Percentiles rank a stretch among this genome's conserved stretches.
Conservation (phyloP, 2,329 filamentous ascomycete species). For the Botrytis sinoallii region DNA sequence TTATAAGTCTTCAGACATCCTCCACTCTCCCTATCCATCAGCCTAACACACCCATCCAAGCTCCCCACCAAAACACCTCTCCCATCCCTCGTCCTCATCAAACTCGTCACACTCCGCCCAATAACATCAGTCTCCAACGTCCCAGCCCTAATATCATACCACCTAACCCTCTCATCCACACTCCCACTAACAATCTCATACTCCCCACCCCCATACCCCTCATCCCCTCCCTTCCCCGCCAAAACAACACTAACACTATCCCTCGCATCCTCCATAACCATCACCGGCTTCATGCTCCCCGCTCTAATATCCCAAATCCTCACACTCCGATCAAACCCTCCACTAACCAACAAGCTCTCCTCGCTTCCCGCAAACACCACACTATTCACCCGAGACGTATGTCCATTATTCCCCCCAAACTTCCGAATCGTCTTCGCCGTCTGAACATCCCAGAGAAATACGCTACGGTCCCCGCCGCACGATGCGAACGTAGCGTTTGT, state of each 20-base stretch:
- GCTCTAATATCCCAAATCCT: conserved; percentile 68
- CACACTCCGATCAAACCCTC: conserved; percentile 72
- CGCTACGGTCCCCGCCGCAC: conserved; percentile 83
- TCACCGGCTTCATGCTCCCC: conserved; percentile 57
- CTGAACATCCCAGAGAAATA: conserved; percentile 93
- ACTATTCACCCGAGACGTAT: conserved; percentile 62
- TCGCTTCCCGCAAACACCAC: conserved; percentile 75
- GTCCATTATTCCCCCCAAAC: conserved; percentile 55
- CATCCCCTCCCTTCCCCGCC: conserved; percentile 48
- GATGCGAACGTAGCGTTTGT: conserved; percentile 85
- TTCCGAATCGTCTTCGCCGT: conserved; percentile 73
- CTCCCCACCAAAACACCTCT: conserved; percentile 71
- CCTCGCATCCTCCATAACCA: conserved; percentile 68
- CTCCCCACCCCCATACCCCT: conserved; percentile 68
- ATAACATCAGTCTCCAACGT: conserved; percentile 67
- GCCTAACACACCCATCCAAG: conserved; percentile 71
- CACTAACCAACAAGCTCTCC: conserved; percentile 69
- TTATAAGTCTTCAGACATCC: conserved; percentile 70
- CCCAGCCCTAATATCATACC: conserved; percentile 81
- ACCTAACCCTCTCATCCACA: conserved; percentile 78
- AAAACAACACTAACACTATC: conserved; percentile 56
- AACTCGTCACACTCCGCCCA: conserved; percentile 69
- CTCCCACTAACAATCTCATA: conserved; percentile 68
- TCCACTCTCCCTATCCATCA: conserved; percentile 78
- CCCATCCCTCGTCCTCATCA: conserved; percentile 68